Base-by-base conservation (phyloP, 2,329 filamentous ascomycete genomes). In the Penicillium aurantiogriseum region DNA sequence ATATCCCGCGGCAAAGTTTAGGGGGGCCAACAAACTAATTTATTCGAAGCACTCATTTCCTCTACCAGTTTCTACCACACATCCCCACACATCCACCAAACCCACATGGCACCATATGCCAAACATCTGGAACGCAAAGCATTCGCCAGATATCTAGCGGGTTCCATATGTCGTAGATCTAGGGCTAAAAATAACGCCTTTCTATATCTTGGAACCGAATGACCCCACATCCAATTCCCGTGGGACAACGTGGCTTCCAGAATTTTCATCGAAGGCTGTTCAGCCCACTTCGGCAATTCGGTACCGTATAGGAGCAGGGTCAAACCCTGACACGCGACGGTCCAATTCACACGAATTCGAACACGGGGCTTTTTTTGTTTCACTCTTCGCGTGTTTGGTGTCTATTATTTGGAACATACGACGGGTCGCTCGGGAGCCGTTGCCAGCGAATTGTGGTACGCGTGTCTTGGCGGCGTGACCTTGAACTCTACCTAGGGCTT, bases 241-340 rank as follows among this genome's bases (percentile, higher is more conserved):
- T 29, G 56, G 47, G 59, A 56, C 56, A 60, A 60, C 57, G 53
- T 66, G 63, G 63, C 63, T 71, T 73, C 69, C 65, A 68, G 69
- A 71, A 70, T 63, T 51, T 63, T 69, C 63, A 60, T 66, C 65
- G 59, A 63, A 68, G 49, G 36, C 40, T 19, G 21, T 44, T 46
- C 52, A 38, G 29, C 36, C 49, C 47, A 46, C 51, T 44, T 56
- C 51, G 48, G 39, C 39, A 44, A 13, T 23, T 25, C 19, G 27
- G 42, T 33, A 33, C 11, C 29, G 29, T 35, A 29, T n/a, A 33
- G 19, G 23, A 23, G 4, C n/a, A 48, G n/a, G 33, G 25, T 21
- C 21, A 39, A 45, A 17, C 27, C 39, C 42, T 35, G 10, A 27
- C 13, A 31, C 15, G 9, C 8, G 2, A 19, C 9, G 13, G 21